Base-by-base conservation (phyloP, 768 basidiomycete species). In the Leccinum longicurvipes region DNA sequence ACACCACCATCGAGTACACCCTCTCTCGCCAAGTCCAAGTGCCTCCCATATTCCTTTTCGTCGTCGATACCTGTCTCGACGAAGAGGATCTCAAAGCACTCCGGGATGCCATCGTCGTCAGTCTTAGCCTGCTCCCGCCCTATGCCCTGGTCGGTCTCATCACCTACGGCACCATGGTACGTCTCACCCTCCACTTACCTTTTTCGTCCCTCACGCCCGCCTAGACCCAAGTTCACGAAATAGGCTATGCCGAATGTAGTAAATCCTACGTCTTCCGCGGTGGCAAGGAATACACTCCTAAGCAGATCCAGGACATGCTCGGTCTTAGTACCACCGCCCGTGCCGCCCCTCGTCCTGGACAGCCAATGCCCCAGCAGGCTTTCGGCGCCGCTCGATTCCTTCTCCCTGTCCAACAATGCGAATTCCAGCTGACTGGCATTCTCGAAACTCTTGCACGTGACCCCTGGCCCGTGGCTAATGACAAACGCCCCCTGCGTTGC, bases 1-100 rank as follows among this genome's bases (percentile, higher is more conserved):
- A 98, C 79, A 98, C 97, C 29, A 99, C 97, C 8, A 97, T 99
- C 74, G 97, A 99, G 75, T 99, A 99, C 77, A 98, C 96, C n/a
- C 88, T 98, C 47, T 80, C 89, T 24, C 85, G 96, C 58, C 87
- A 92, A 1, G 92, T 87, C 12, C 92, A 88, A 65, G 87, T 96
- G 45, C 95, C 96, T 4, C 96, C 97, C 50, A 83, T 98, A 73
- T 98, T 99, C 80, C 80, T 99, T 44, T 97, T 94, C 70, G 94
- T 98, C 51, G 87, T 99, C 47, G 96, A 98, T 72, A 98, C 95
- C 23, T 99, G 97, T 71, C 79, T 98, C 62, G 92, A 94, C 63
- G 90, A 92, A 58, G 93, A 97, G 28, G 97, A 98, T 72, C 79
- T 99, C 61, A 96, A 96, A 76, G 93, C 96, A 9, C 81, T 99